phyloP scores from a whole-genome alignment of 2,329 filamentous ascomycete species.

The Bipolaris gigantea region DNA sequence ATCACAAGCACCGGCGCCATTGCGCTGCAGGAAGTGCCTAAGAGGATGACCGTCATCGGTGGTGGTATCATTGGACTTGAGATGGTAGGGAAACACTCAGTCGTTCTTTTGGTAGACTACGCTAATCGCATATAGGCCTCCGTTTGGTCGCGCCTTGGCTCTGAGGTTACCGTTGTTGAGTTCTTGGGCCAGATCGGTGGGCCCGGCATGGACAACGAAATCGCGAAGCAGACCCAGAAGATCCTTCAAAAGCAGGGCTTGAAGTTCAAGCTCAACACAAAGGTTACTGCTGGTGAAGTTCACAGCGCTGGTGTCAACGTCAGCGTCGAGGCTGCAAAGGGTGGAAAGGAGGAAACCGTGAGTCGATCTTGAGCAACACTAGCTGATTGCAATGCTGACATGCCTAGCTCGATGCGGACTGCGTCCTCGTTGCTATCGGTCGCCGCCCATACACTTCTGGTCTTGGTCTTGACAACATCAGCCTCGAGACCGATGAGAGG shows the following conservation, averaged over 20 bases:
- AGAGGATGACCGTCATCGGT: slow-evolving; percentile 96
- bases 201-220: slow-evolving; percentile 94
- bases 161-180: slow-evolving; percentile 96
- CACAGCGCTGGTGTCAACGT: slow-evolving; percentile 77
- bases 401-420: slow-evolving; percentile 81
- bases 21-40: slow-evolving; percentile 83
- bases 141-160: slow-evolving; percentile 91
- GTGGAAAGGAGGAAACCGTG: slow-evolving; percentile 90
- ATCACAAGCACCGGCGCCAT: slow-evolving; percentile 96
- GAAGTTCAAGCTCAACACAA: slow-evolving; percentile 97
- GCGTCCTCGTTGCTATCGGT: slow-evolving; percentile 95
- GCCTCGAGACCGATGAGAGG: slow-evolving; percentile 86
- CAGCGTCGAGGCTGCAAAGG: slow-evolving; percentile 88
- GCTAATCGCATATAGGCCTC: slow-evolving; percentile 60
- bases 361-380: slow-evolving; percentile 40
- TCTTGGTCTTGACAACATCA: slow-evolving; percentile 91
- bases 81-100: slow-evolving; percentile 64
- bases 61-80: slow-evolving; percentile 98
- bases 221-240: slow-evolving; percentile 90
- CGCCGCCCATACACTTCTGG: slow-evolving; percentile 92
- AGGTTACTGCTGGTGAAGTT: slow-evolving; percentile 84
- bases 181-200: slow-evolving; percentile 96
- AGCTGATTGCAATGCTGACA: slow-evolving; percentile 8
- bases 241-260: slow-evolving; percentile 94
- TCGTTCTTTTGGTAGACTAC: slow-evolving; percentile 15